Evolutionary conservation across 1,139 yeast genomes (phyloP).

Genomic region (Suhomyces kunorum): DNA sequence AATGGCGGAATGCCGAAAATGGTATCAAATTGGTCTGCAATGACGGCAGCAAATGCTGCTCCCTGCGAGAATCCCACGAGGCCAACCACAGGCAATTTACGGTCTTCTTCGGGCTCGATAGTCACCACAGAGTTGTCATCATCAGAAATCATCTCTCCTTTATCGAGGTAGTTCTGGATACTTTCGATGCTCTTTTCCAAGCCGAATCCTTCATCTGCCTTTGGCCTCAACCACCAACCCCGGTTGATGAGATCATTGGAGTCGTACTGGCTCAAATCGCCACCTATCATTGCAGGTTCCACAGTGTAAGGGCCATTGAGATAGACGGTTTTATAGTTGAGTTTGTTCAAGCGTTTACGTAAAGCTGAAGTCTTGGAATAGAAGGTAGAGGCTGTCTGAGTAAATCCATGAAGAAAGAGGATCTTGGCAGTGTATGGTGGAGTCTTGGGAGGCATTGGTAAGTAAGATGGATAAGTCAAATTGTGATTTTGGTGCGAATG

Average conservation of each 20-base stretch:
- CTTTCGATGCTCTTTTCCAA: slow-evolving; percentile 34
- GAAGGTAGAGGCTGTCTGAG: slow-evolving; percentile 47
- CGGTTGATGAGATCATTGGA: slow-evolving; percentile 30
- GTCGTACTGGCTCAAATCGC: slow-evolving; percentile 55
- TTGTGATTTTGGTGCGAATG: too few relatives aligned
- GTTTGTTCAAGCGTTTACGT: slow-evolving; percentile 38
- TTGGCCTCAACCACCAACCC: slow-evolving; percentile 42
- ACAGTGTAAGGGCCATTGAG: slow-evolving; percentile 74
- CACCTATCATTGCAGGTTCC: slow-evolving; percentile 35
- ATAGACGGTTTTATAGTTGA: slow-evolving; percentile 60
- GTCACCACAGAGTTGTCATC: slow-evolving; percentile 25
- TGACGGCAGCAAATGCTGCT: slow-evolving; percentile 47
- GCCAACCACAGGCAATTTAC: slow-evolving; percentile 40
- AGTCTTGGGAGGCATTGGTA: slow-evolving; percentile 9
- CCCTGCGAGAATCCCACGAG: slow-evolving; percentile 50
- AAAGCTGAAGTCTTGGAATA: slow-evolving; percentile 50
- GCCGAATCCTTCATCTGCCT: slow-evolving; percentile 25
- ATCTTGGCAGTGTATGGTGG: slow-evolving; percentile 25
- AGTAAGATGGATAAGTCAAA: too few relatives aligned
- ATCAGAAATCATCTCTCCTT: slow-evolving; percentile 35
- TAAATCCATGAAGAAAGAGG: slow-evolving; percentile 47
- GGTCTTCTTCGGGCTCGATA: slow-evolving; percentile 25
- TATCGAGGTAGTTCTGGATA: slow-evolving; percentile 31
- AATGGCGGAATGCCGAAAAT: slow-evolving; percentile 39
- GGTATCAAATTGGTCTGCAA: slow-evolving; percentile 34